Evolutionary conservation across 176 grass and related monocot species (phyloP).

Genomic region (Ensete glaucum): DNA sequence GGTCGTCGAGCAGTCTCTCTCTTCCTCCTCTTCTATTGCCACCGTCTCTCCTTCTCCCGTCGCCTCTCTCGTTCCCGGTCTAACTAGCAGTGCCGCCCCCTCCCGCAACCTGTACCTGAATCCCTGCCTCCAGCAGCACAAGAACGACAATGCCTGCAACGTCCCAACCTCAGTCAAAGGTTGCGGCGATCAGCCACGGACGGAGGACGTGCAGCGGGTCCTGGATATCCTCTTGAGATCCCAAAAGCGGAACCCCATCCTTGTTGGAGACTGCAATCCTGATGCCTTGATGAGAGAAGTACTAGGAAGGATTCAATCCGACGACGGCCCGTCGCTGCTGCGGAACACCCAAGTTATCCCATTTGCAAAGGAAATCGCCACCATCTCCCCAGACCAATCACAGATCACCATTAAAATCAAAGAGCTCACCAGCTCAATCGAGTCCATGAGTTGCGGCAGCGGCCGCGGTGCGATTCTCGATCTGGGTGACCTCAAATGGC

Average conservation of each 20-base stretch:
- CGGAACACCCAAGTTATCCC: conserved; percentile 11
- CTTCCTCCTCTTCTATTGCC: neutral
- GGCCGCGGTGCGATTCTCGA: conserved; percentile 1
- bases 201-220: conserved; percentile 15
- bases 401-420: conserved; percentile 13
- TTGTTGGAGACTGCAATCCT: conserved; percentile 18
- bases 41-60: neutral
- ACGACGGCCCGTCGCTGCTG: neutral
- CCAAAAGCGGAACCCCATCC: conserved; percentile 24
- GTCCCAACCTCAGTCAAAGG: neutral
- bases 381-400: neutral
- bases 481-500: conserved; percentile 32
- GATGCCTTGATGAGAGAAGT: conserved; percentile 11
- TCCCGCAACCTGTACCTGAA: conserved; percentile 21
- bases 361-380: conserved; percentile 1
- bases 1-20: conserved; percentile 20
- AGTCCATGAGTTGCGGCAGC: neutral
- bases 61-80: neutral
- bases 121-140: conserved; percentile 21
- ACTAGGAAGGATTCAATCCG: conserved; percentile 10
- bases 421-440: conserved; percentile 12
- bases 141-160: neutral
- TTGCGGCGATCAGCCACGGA: neutral
- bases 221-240: conserved; percentile 16
- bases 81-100: neutral